These are phyloP conservation scores for Fusarium sp. DNA, from an alignment of 2,329 filamentous ascomycete genomes.

Conservation along the genomic window DNA sequence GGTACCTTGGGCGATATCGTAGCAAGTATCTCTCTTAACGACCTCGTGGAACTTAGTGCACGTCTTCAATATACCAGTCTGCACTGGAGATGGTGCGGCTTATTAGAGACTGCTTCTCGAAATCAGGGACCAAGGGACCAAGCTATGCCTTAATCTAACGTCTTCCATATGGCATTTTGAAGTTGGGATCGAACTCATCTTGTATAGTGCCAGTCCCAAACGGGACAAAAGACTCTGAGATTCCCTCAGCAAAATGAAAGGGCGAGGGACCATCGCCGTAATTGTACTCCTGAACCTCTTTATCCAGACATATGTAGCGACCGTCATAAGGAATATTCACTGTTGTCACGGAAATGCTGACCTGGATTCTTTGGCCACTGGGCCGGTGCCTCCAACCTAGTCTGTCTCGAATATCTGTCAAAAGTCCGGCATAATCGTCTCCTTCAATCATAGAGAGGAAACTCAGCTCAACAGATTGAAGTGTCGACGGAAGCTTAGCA, in stretches of 20 bases:
- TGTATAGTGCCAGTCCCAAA: neutral
- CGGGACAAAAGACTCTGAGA: neutral
- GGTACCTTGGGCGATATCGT: no score
- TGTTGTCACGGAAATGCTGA: neutral
- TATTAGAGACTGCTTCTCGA: no score
- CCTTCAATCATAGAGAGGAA: neutral
- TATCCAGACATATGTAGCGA: neutral
- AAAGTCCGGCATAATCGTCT: neutral
- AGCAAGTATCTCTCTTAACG: no score
- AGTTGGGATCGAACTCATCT: constrained; percentile 2
- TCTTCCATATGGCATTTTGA: no score
- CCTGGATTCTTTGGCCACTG: neutral
- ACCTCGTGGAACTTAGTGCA: no score
- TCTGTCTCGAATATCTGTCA: constrained; percentile 17
- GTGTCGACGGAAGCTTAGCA: neutral
- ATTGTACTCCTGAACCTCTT: neutral
- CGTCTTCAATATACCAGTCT: no score
- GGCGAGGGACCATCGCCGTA: neutral
- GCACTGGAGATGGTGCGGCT: no score
- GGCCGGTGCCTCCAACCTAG: constrained; percentile 5
- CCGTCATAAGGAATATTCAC: neutral
- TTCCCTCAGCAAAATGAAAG: neutral
- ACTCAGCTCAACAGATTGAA: constrained; percentile 4
- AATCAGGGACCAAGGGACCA: no score
- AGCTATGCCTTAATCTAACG: no score